Evolutionary conservation across 2,329 filamentous ascomycete genomes (phyloP).

Genomic region (Didymella arachidicola): DNA sequence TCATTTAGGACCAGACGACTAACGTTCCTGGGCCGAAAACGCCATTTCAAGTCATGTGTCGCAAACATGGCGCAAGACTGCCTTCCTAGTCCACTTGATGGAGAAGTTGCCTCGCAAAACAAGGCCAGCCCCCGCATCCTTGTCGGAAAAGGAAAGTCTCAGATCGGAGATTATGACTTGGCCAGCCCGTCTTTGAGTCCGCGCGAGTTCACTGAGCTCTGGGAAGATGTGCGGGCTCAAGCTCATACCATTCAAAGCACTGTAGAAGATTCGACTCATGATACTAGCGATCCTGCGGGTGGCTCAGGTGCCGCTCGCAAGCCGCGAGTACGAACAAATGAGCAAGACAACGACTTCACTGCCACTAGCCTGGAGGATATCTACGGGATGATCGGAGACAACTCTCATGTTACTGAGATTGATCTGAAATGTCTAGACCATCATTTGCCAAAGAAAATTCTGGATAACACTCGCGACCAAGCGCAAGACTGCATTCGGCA

Average conservation of each 20-base stretch:
- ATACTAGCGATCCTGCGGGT: not conserved
- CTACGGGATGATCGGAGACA: not conserved
- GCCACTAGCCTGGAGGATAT: not conserved
- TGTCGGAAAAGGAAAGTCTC: not conserved
- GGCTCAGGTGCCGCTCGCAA: not conserved
- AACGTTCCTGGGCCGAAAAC: not conserved
- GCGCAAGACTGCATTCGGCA: constrained; percentile 1
- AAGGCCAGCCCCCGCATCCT: not conserved
- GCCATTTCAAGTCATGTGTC: not conserved
- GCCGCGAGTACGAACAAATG: not conserved
- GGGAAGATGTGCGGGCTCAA: not conserved
- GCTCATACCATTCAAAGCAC: not conserved
- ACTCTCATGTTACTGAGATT: not conserved
- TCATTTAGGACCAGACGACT: not conserved
- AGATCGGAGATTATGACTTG: not conserved
- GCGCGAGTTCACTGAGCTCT: not conserved
- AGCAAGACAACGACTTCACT: not conserved
- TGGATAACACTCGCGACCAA: constrained; percentile 1
- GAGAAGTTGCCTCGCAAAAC: not conserved
- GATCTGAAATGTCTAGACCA: not conserved
- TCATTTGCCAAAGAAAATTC: not conserved
- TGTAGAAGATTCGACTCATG: not conserved
- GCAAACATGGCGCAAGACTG: not conserved
- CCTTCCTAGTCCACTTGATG: not conserved
- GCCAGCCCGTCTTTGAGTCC: not conserved